phyloP scores from a whole-genome alignment of 2,329 filamentous ascomycete genomes.

The Talaromyces atroroseus region DNA sequence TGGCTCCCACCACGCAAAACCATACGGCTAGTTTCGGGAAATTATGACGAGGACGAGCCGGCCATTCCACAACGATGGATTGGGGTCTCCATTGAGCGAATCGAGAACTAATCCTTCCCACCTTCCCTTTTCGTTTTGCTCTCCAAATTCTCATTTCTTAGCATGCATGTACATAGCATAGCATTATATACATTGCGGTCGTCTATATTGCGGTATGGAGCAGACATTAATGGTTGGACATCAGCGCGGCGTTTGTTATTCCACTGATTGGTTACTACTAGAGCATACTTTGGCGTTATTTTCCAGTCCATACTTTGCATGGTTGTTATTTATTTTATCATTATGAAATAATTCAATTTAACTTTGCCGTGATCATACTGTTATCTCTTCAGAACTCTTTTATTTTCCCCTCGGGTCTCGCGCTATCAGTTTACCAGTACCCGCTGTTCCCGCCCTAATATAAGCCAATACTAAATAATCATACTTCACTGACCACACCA shows the following conservation, averaged over 20 bases:
- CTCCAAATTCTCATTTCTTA: neutral
- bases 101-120: neutral
- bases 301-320: neutral
- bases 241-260: neutral
- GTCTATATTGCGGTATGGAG: neutral
- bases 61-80: conserved; percentile 26
- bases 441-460: conserved; percentile 6
- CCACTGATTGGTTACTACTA: neutral
- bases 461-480: no score
- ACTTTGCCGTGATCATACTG: neutral
- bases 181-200: neutral
- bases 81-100: conserved; percentile 21
- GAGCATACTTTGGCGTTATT: neutral
- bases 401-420: no score
- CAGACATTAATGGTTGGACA: neutral
- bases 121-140: neutral
- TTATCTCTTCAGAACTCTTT: no score
- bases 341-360: neutral
- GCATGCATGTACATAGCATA: neutral
- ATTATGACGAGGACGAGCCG: conserved; percentile 18
- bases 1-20: conserved; percentile 54
- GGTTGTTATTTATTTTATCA: neutral
- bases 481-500: no score
- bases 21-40: conserved; percentile 15
- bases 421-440: neutral